Evolutionary conservation across 305 asterid species (phyloP).

Genomic region (Nicotiana rustica): DNA sequence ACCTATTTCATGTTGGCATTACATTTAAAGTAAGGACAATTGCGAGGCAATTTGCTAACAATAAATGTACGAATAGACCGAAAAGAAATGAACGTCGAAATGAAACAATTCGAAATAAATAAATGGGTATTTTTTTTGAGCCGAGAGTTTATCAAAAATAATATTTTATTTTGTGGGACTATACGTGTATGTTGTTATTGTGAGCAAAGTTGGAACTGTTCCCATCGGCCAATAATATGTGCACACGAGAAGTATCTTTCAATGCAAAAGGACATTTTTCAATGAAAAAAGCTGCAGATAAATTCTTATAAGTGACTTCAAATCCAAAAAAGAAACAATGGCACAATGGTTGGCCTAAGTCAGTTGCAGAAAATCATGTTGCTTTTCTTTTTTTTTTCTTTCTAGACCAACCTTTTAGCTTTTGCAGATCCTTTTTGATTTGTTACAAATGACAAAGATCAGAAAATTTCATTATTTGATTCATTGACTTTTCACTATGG

Average conservation of each 20-base stretch:
- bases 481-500: neutral
- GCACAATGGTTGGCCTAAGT: neutral
- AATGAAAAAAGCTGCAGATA: neutral
- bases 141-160: too few species aligned
- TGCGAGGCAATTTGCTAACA: too few species aligned
- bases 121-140: too few species aligned
- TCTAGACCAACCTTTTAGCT: conserved; percentile 36
- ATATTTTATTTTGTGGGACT: too few species aligned
- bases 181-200: too few species aligned
- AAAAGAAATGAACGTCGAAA: too few species aligned
- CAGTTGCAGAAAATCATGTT: conserved; percentile 21
- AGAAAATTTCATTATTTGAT: neutral
- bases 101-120: too few species aligned
- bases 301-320: neutral
- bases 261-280: neutral
- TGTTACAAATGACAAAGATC: neutral
- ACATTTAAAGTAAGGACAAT: too few species aligned
- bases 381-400: conserved; percentile 11
- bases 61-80: too few species aligned
- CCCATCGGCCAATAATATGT: neutral
- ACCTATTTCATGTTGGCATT: too few species aligned
- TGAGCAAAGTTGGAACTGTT: neutral
- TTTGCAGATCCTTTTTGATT: conserved; percentile 23
- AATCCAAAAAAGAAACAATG: neutral
- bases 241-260: neutral